Evolutionary conservation across 176 grass and related monocot species (phyloP).

Genomic region (Areca catechu): DNA sequence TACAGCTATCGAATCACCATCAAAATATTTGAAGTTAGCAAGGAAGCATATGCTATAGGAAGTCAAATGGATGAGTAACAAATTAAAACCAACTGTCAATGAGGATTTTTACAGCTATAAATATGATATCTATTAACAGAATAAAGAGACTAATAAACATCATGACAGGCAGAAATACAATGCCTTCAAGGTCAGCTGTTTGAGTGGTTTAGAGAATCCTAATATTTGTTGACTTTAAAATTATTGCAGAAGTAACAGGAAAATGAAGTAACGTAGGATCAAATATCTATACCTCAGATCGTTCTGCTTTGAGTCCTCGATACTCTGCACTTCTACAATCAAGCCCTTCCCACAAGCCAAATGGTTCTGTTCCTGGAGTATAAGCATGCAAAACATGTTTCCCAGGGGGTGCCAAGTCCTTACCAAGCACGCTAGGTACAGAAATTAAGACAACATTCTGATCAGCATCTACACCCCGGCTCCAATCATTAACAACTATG

Average conservation of each 20-base stretch:
- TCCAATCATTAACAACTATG: conserved; percentile 86
- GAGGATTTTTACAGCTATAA: too few relatives aligned
- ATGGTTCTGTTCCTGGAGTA: conserved; percentile 85
- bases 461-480: conserved; percentile 63
- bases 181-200: too few relatives aligned
- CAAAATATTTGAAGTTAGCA: background rate
- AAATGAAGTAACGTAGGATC: background rate
- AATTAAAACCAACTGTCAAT: too few relatives aligned
- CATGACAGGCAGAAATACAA: too few relatives aligned
- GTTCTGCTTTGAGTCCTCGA: conserved; percentile 75
- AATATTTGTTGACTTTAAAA: too few relatives aligned
- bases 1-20: background rate
- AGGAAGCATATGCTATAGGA: too few relatives aligned
- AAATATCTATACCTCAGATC: conserved; percentile 57
- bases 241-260: too few relatives aligned
- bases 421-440: conserved; percentile 60
- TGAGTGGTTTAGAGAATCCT: too few relatives aligned
- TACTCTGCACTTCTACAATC: conserved; percentile 62
- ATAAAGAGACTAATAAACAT: too few relatives aligned
- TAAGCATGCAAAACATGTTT: conserved; percentile 94
- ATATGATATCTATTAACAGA: too few relatives aligned
- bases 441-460: conserved; percentile 93
- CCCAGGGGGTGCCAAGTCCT: conserved; percentile 61
- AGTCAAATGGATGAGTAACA: too few relatives aligned
- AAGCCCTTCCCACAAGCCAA: conserved; percentile 78